Conservation (phyloP, 352 stramenopile species). For the Achlya hypogyna region DNA sequence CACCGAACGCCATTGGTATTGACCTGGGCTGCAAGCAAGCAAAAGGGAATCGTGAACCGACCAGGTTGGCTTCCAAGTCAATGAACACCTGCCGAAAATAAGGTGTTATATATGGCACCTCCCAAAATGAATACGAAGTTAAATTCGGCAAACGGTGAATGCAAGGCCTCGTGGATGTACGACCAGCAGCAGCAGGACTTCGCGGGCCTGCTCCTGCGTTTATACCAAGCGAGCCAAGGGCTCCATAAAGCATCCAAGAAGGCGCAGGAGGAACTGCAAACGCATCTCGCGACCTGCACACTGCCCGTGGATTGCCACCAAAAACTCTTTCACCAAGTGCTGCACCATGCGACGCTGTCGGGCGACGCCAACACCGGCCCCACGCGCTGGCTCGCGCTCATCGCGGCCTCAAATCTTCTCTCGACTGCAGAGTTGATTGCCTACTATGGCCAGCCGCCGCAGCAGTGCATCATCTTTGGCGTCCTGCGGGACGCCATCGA, state of each 20-base stretch:
- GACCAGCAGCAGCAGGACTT: constrained; percentile 10
- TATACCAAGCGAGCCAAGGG: constrained; percentile 13
- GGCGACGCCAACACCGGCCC: neutral
- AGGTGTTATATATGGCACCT: neutral
- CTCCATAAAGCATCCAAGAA: constrained; percentile 4
- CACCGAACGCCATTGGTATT: too few relatives aligned
- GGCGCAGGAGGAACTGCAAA: constrained; percentile 1
- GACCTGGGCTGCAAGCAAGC: too few relatives aligned
- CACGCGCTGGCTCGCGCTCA: neutral
- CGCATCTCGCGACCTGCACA: neutral
- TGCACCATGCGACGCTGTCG: neutral
- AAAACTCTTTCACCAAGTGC: neutral
- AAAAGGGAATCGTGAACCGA: too few relatives aligned
- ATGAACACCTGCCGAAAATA: too few relatives aligned
- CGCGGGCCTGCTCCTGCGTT: constrained; percentile 1
- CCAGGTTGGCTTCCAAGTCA: too few relatives aligned
- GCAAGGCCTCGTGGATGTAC: constrained; percentile 1
- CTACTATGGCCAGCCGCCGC: neutral
- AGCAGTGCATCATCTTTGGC: neutral
- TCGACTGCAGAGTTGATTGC: neutral
- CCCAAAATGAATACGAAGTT: neutral
- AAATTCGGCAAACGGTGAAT: neutral
- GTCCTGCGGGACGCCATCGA: constrained; percentile 5
- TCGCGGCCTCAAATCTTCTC: constrained; percentile 11
- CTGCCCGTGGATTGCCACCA: constrained; percentile 12